Conservation (phyloP, 2,329 filamentous ascomycete genomes). For the Fusarium pseudocircinatum region DNA sequence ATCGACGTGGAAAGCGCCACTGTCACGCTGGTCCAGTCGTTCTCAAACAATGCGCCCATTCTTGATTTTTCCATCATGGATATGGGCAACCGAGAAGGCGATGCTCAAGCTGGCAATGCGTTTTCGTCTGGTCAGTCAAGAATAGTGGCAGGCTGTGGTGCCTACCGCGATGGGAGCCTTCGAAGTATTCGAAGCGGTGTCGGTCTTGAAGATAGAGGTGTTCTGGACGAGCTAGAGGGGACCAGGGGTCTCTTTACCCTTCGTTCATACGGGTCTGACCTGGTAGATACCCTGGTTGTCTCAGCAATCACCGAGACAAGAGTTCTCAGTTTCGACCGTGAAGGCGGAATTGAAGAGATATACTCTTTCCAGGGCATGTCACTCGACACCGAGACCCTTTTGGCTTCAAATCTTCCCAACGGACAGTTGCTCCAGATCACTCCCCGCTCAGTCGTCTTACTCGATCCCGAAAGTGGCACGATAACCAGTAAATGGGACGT, state of each 20-base stretch:
- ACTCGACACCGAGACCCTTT: conserved; percentile 76
- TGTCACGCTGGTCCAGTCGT: conserved; percentile 75
- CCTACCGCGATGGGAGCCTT: conserved; percentile 86
- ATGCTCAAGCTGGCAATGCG: conserved; percentile 79
- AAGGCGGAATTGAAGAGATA: conserved; percentile 87
- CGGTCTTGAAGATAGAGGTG: conserved; percentile 85
- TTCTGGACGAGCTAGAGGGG: conserved; percentile 80
- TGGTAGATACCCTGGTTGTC: conserved; percentile 77
- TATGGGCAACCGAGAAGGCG: conserved; percentile 84
- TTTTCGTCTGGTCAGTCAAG: conserved; percentile 96
- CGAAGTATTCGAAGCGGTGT: conserved; percentile 94
- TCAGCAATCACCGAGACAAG: conserved; percentile 87
- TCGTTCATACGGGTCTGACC: conserved; percentile 57
- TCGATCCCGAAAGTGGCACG: conserved; percentile 67
- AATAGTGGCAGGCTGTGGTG: conserved; percentile 92
- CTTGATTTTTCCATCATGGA: conserved; percentile 97
- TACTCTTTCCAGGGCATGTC: conserved; percentile 77
- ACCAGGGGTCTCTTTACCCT: conserved; percentile 79
- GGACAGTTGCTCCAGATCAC: conserved; percentile 81
- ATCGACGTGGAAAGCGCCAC: conserved; percentile 56
- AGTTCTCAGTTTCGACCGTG: conserved; percentile 77
- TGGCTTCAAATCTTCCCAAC: conserved; percentile 71
- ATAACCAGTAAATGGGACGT: conserved; percentile 68
- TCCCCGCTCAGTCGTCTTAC: conserved; percentile 66
- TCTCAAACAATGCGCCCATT: conserved; percentile 84